These are phyloP conservation scores for Berkeleyomyces rouxiae DNA, from an alignment of 2,329 filamentous ascomycete genomes.

Conservation along the genomic window DNA sequence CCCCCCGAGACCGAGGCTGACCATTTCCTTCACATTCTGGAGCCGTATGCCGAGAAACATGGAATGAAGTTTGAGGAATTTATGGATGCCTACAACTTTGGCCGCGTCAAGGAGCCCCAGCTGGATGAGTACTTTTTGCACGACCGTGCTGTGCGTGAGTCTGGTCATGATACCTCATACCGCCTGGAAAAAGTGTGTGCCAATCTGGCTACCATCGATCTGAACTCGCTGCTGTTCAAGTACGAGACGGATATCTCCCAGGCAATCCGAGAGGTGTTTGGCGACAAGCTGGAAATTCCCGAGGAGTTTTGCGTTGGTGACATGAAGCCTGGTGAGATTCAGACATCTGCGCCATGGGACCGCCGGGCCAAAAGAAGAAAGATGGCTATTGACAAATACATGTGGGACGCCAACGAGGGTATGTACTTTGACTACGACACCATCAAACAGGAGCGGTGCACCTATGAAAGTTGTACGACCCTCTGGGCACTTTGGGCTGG, in stretches of 20 bases:
- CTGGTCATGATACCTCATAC: conserved; percentile 91
- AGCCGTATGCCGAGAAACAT: conserved; percentile 71
- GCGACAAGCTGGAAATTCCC: conserved; percentile 67
- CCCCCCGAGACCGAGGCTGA: conserved; percentile 80
- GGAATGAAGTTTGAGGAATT: conserved; percentile 70
- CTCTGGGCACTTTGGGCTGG: conserved; percentile 98
- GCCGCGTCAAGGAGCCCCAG: conserved; percentile 62
- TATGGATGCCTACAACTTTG: conserved; percentile 72
- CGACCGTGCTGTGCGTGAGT: conserved; percentile 88
- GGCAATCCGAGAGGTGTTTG: conserved; percentile 69
- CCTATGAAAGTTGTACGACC: conserved; percentile 81
- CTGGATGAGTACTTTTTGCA: conserved; percentile 93
- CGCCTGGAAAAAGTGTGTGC: conserved; percentile 77
- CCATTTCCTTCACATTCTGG: conserved; percentile 71
- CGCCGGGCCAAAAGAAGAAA: conserved; percentile 73
- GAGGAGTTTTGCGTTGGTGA: conserved; percentile 57
- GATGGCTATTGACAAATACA: conserved; percentile 73
- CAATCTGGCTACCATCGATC: conserved; percentile 79
- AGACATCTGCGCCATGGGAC: conserved; percentile 81
- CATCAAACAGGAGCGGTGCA: conserved; percentile 58
- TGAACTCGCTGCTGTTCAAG: conserved; percentile 91
- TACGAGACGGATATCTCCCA: conserved; percentile 89
- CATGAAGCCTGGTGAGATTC: conserved; percentile 49
- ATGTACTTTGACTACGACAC: conserved; percentile 99
- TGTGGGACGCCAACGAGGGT: conserved; percentile 81